These are phyloP conservation scores for Aspergillus sp. DNA, from an alignment of 2,329 filamentous ascomycete genomes.

Conservation along the genomic window DNA sequence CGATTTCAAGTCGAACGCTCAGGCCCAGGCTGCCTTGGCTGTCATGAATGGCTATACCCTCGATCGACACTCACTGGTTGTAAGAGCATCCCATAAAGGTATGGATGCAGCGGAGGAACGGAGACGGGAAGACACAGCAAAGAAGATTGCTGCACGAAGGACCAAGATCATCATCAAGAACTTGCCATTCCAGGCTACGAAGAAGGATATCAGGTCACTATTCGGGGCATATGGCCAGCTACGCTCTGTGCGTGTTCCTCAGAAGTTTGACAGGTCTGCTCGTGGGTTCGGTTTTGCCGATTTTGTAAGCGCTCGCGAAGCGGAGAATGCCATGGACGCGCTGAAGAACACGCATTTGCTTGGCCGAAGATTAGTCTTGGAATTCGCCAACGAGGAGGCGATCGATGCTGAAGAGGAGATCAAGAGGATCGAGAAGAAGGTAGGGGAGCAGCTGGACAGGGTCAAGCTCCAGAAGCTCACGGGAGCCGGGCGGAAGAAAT, in stretches of 20 bases:
- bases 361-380: conserved; percentile 84
- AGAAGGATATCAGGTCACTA: conserved; percentile 85
- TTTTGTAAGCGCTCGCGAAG: conserved; percentile 89
- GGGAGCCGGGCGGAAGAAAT: conserved; percentile 79
- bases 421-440: conserved; percentile 95
- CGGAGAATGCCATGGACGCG: conserved; percentile 86
- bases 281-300: conserved; percentile 97
- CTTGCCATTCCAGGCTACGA: conserved; percentile 90
- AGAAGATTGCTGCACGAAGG: conserved; percentile 74
- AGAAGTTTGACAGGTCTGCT: conserved; percentile 87
- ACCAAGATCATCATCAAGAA: conserved; percentile 99
- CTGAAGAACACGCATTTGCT: conserved; percentile 91
- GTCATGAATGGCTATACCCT: conserved; percentile 88
- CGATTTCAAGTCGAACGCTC: conserved; percentile 77
- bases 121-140: conserved; percentile 78
- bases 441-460: conserved; percentile 86
- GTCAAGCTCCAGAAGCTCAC: conserved; percentile 88
- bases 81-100: conserved; percentile 85
- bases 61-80: conserved; percentile 82
- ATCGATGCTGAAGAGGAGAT: conserved; percentile 95
- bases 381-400: conserved; percentile 87
- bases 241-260: conserved; percentile 87
- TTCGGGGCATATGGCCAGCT: conserved; percentile 92
- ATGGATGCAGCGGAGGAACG: conserved; percentile 86
- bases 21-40: conserved; percentile 77